These are phyloP conservation scores for Mucor ambiguus DNA, from an alignment of 371 early-diverging fungal species.

Conservation along the genomic window DNA sequence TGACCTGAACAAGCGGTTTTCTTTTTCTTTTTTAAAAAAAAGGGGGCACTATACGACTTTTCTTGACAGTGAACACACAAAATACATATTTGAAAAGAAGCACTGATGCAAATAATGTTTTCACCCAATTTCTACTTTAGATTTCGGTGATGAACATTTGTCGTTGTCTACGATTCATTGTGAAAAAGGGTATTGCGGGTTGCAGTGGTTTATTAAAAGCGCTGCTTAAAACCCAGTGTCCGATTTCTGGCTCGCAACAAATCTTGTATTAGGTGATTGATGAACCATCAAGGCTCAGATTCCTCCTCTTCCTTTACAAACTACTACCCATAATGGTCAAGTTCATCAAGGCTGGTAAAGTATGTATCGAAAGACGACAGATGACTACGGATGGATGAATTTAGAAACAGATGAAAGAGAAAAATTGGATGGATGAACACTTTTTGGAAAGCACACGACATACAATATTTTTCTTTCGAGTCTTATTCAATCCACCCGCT, in stretches of 20 bases:
- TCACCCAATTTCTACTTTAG: neutral
- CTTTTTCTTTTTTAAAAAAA: too few species aligned
- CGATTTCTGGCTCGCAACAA: conserved; percentile 4
- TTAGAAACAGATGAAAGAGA: neutral
- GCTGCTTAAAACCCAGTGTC: conserved; percentile 3
- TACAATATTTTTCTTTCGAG: neutral
- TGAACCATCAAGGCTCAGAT: conserved; percentile 13
- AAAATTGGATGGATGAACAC: conserved; percentile 35
- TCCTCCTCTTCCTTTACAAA: conserved; percentile 39
- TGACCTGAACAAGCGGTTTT: too few species aligned
- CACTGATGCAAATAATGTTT: neutral
- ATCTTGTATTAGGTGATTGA: neutral
- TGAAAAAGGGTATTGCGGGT: neutral
- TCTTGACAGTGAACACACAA: too few species aligned
- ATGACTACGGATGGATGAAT: conserved; percentile 29
- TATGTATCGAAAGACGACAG: conserved; percentile 28
- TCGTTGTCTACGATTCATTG: neutral
- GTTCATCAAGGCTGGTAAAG: conserved; percentile 79
- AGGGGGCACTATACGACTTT: too few species aligned
- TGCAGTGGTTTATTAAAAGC: neutral
- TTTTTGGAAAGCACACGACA: conserved; percentile 5
- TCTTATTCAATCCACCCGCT: neutral
- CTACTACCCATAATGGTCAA: conserved; percentile 64
- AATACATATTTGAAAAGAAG: too few species aligned
- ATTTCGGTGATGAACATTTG: neutral